A percentile compares a stretch with the other conserved stretches of the same genome.
Evolutionary conservation across 805 yeast species (phyloP).

Genomic region (Dipodascus albidus): DNA sequence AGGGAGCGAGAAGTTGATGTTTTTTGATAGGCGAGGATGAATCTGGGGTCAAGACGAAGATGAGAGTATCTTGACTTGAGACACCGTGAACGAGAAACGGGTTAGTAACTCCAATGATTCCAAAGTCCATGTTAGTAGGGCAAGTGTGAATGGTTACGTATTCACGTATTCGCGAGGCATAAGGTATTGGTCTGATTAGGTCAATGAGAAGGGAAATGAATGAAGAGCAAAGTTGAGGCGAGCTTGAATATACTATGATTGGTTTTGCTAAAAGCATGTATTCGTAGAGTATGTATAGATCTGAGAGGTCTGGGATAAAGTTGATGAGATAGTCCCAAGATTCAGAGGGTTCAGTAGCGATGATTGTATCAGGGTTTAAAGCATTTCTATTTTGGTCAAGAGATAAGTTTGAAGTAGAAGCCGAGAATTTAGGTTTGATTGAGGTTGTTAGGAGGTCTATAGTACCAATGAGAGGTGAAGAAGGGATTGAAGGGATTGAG

Average conservation of each 20-base stretch:
- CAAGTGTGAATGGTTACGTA: slow-evolving; percentile 19
- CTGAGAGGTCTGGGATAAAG: slow-evolving; percentile 6
- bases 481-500: background rate
- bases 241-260: slow-evolving; percentile 12
- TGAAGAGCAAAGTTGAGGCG: slow-evolving; percentile 16
- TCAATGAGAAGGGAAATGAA: slow-evolving; percentile 12
- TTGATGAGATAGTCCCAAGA: slow-evolving; percentile 5
- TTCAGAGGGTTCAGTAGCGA: background rate
- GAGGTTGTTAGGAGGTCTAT: background rate
- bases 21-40: background rate
- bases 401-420: background rate
- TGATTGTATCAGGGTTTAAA: background rate
- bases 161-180: slow-evolving; percentile 12
- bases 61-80: background rate
- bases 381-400: background rate
- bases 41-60: background rate
- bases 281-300: slow-evolving; percentile 17
- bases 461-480: background rate
- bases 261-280: slow-evolving; percentile 12
- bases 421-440: background rate
- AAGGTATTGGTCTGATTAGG: slow-evolving; percentile 15
- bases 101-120: slow-evolving; percentile 17
- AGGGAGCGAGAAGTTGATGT: background rate
- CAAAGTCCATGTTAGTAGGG: slow-evolving; percentile 3
- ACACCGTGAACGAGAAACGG: slow-evolving; percentile 13